Percentiles rank a stretch among this genome's conserved stretches.
These are phyloP conservation scores for Neonectria hederae DNA, from an alignment of 2,329 filamentous ascomycete species.

Conservation along the genomic window DNA sequence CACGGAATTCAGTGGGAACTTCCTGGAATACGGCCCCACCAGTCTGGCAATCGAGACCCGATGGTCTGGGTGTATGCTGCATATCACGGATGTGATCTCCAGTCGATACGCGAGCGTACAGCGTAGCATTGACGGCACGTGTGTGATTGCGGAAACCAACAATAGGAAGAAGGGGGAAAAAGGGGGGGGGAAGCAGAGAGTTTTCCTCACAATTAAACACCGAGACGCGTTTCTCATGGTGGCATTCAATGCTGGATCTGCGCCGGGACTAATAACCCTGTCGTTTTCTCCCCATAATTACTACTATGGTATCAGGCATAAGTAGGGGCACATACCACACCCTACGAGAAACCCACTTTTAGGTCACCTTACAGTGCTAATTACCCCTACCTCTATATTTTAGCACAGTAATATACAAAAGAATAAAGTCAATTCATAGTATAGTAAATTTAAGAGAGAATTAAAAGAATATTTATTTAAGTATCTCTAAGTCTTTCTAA, in stretches of 20 bases:
- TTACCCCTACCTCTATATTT: too few relatives aligned
- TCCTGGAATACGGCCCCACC: slow-evolving; percentile 15
- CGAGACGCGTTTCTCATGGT: not conserved
- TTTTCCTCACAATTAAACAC: not conserved
- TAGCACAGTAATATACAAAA: too few relatives aligned
- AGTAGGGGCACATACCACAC: too few relatives aligned
- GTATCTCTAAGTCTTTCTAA: too few relatives aligned
- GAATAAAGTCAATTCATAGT: too few relatives aligned
- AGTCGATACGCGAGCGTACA: slow-evolving; percentile 20
- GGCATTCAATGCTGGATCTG: not conserved
- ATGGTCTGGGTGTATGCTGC: slow-evolving; percentile 20
- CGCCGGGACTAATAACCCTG: not conserved
- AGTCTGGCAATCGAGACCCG: slow-evolving; percentile 27
- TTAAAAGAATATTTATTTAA: too few relatives aligned
- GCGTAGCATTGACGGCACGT: slow-evolving; percentile 15
- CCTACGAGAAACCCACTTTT: too few relatives aligned
- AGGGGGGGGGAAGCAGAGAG: too few relatives aligned
- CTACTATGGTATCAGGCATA: too few relatives aligned
- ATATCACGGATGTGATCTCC: slow-evolving; percentile 16
- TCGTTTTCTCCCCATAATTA: not conserved
- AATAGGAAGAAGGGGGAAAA: not conserved
- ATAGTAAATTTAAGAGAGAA: too few relatives aligned
- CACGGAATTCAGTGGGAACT: slow-evolving; percentile 3
- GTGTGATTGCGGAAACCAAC: slow-evolving; percentile 6
- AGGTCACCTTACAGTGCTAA: too few relatives aligned